Percentiles rank a stretch among this genome's conserved stretches.
These are phyloP conservation scores for Phtheirospermum japonicum DNA, from an alignment of 257 asterid species.

Conservation along the genomic window DNA sequence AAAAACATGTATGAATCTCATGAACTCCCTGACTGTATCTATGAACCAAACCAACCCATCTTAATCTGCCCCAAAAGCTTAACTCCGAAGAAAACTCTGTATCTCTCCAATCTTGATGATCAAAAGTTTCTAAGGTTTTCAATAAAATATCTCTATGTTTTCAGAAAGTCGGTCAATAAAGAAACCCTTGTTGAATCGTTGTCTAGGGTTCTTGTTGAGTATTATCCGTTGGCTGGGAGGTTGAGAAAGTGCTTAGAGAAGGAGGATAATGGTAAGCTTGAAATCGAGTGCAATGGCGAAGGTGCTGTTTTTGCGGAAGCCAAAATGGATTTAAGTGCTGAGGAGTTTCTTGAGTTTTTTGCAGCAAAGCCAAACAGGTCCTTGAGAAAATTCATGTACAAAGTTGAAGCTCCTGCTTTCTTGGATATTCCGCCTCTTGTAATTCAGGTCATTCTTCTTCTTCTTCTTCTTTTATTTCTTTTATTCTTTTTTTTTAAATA, in stretches of 20 bases:
- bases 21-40: conserved; percentile 7
- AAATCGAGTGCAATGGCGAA: conserved; percentile 73
- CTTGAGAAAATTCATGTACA: conserved; percentile 59
- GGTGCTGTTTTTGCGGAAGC: conserved; percentile 87
- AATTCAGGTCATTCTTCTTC: conserved; percentile 52
- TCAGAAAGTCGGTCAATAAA: conserved; percentile 30
- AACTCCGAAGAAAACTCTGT: conserved; percentile 33
- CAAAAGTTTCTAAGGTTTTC: conserved; percentile 62
- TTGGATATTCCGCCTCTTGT: conserved; percentile 78
- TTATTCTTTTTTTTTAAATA: too few species aligned
- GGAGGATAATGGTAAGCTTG: conserved; percentile 56
- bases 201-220: conserved; percentile 56
- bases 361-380: conserved; percentile 56
- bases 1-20: not conserved
- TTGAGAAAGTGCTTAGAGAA: conserved; percentile 36
- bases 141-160: not conserved
- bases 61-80: not conserved
- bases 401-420: conserved; percentile 53
- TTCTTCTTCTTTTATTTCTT: not conserved
- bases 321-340: conserved; percentile 49
- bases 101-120: conserved; percentile 82
- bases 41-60: not conserved
- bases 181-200: conserved; percentile 52
- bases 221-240: conserved; percentile 86
- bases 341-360: conserved; percentile 36